Percentiles rank a stretch among this genome's conserved stretches.
Conservation (phyloP, 495 filamentous ascomycete genomes). For the Penicillium desertorum region DNA sequence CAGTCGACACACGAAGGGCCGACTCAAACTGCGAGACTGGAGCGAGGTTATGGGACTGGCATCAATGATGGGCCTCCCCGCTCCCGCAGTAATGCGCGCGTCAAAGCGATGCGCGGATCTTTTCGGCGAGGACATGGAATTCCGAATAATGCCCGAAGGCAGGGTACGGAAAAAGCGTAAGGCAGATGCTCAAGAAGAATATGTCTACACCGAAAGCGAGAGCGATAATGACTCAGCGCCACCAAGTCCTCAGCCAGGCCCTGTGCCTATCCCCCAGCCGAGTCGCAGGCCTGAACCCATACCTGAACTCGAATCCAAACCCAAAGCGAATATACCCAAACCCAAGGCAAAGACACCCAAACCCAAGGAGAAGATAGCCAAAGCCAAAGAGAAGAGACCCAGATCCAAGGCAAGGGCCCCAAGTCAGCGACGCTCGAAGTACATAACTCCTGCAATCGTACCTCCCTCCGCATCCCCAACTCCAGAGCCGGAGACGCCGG, state of each 20-base stretch:
- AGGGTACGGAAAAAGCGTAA: slow-evolving; percentile 19
- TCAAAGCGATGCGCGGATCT: slow-evolving; percentile 67
- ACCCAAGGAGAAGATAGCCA: neutral
- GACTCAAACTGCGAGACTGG: slow-evolving; percentile 67
- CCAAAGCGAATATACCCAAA: neutral
- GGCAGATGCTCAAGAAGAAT: slow-evolving; percentile 19
- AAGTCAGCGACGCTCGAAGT: neutral
- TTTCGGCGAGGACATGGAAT: slow-evolving; percentile 63
- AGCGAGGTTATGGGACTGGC: slow-evolving; percentile 75
- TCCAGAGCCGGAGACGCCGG: neutral
- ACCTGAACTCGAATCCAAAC: neutral
- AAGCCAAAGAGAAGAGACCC: neutral
- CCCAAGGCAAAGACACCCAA: neutral
- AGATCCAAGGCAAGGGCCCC: neutral
- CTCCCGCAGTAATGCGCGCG: slow-evolving; percentile 60
- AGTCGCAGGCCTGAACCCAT: neutral
- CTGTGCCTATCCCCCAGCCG: neutral
- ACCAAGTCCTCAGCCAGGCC: neutral
- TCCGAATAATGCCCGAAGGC: slow-evolving; percentile 56
- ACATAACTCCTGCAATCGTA: neutral
- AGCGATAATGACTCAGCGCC: slow-evolving; percentile 8
- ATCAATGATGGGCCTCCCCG: slow-evolving; percentile 63
- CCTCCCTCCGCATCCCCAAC: slow-evolving; percentile 7
- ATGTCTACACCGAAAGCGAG: slow-evolving; percentile 38
- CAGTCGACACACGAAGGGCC: slow-evolving; percentile 5